A percentile compares a stretch with the other conserved stretches of the same genome.
Conservation (phyloP, 805 yeast species). For the Yamadazyma phyllophila region DNA sequence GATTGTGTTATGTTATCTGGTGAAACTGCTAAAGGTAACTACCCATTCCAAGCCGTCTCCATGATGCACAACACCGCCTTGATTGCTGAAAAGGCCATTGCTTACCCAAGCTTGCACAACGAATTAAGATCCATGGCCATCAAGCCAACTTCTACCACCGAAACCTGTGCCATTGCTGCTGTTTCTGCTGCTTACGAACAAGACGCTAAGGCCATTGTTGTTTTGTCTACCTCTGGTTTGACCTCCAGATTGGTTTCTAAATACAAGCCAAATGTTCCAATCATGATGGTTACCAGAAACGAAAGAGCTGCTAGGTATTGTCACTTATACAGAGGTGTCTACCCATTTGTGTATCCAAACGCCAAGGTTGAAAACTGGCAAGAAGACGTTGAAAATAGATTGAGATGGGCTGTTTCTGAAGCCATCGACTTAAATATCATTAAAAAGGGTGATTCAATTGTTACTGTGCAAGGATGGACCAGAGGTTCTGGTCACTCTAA, state of each 20-base stretch:
- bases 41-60: slow-evolving; percentile 95
- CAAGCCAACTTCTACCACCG: slow-evolving; percentile 89
- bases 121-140: slow-evolving; percentile 84
- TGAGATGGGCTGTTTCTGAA: slow-evolving; percentile 87
- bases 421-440: slow-evolving; percentile 86
- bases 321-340: slow-evolving; percentile 97
- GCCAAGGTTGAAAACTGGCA: slow-evolving; percentile 81
- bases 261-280: slow-evolving; percentile 97
- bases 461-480: slow-evolving; percentile 98
- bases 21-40: slow-evolving; percentile 99
- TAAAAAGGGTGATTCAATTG: slow-evolving; percentile 81
- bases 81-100: slow-evolving; percentile 95
- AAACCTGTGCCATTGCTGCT: slow-evolving; percentile 96
- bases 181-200: slow-evolving; percentile 96
- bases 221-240: slow-evolving; percentile 90
- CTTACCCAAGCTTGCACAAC: slow-evolving; percentile 79
- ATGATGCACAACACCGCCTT: slow-evolving; percentile 98
- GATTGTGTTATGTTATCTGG: slow-evolving; percentile 99
- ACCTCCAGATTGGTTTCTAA: slow-evolving; percentile 96
- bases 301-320: slow-evolving; percentile 89
- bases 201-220: slow-evolving; percentile 94
- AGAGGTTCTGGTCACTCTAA: slow-evolving; percentile 98
- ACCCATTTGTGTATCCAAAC: slow-evolving; percentile 85
- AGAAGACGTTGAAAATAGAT: slow-evolving; percentile 92
- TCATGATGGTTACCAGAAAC: slow-evolving; percentile 97